Base-by-base conservation (phyloP, 345 rosid species). In the Camelina sativa region DNA sequence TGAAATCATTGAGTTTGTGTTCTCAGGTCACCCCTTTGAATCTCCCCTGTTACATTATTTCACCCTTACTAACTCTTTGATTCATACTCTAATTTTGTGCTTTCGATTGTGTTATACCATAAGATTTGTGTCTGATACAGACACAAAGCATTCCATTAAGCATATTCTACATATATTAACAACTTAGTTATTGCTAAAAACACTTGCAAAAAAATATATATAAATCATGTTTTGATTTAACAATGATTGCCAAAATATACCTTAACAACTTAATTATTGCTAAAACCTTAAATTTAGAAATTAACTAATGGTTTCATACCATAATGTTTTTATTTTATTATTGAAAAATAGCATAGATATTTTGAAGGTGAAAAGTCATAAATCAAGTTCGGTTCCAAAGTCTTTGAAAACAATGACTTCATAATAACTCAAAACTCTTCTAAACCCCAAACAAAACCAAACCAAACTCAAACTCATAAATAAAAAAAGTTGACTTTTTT, bases 21-120 rank as follows among this genome's bases (percentile, higher is more conserved):
- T 76, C 75, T 69, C 80, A 69, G 75, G 80, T 76, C 80, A 76
- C 80, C 80, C 80, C 75, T 69, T 76, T 37, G 80, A 69, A 46
- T 69, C 70, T 34, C 65, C 17, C 34, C 25, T 46, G 43, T 44
- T 69, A n/a, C 13, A 41, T 16, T 20, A 32, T 44, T 62, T 47
- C 30, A 65, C 32, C 32, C 38, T 47, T 43, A 41, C 38, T 25
- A 4, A 17, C 13, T 32, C 19, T 34, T 54, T 65, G 0, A 10
- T 55, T 54, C 52, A 22, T 65, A 22, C 12, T 58, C 61, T 25
- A 58, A 4, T 48, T 2, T 4, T 28, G 30, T 28, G 30, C 30
- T 28, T 28, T 28, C 4, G 30, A 28, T 28, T 28, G 30, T 28
- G 30, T 28, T 28, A 28, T 28, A 28, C 30, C 30, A 28, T 3